phyloP scores from a whole-genome alignment of 2,329 filamentous ascomycete species.

The Cordyceps militaris region DNA sequence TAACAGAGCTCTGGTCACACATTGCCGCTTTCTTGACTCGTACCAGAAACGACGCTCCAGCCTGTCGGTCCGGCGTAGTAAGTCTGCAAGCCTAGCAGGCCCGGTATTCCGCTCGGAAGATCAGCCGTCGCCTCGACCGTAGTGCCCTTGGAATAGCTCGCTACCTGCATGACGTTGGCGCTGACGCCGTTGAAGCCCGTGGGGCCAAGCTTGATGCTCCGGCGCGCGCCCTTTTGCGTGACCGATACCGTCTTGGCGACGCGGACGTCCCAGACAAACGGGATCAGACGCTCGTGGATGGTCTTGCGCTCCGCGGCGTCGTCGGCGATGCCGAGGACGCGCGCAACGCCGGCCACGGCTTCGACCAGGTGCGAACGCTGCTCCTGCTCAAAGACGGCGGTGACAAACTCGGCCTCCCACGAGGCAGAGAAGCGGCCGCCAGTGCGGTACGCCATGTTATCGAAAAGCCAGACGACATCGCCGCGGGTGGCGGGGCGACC shows the following conservation, averaged over 20 bases:
- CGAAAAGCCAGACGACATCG: constrained; percentile 80
- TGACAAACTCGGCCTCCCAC: constrained; percentile 80
- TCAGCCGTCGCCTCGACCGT: constrained; percentile 39
- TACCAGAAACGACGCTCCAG: constrained; percentile 75
- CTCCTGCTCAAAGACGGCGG: constrained; percentile 71
- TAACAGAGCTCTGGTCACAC: neutral
- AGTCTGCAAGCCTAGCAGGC: constrained; percentile 59
- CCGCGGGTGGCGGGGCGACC: constrained; percentile 48
- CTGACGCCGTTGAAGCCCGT: constrained; percentile 67
- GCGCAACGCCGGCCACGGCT: constrained; percentile 62
- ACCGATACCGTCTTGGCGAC: constrained; percentile 63
- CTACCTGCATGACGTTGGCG: constrained; percentile 51
- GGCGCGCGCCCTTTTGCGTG: constrained; percentile 38
- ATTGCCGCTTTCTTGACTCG: constrained; percentile 11
- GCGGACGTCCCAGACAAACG: constrained; percentile 71
- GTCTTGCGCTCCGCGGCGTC: constrained; percentile 51
- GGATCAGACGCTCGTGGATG: constrained; percentile 62
- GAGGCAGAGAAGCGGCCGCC: constrained; percentile 30
- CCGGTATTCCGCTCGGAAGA: constrained; percentile 45
- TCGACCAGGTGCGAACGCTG: constrained; percentile 60
- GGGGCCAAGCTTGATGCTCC: constrained; percentile 54
- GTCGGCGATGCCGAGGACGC: constrained; percentile 58
- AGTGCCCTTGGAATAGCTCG: constrained; percentile 38
- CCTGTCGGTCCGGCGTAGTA: constrained; percentile 69
- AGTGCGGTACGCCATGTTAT: constrained; percentile 74